Evolutionary conservation across 331 rosid species (phyloP), one percentile per base, ranked within the genome.

Genomic region (Saraca asoca): DNA sequence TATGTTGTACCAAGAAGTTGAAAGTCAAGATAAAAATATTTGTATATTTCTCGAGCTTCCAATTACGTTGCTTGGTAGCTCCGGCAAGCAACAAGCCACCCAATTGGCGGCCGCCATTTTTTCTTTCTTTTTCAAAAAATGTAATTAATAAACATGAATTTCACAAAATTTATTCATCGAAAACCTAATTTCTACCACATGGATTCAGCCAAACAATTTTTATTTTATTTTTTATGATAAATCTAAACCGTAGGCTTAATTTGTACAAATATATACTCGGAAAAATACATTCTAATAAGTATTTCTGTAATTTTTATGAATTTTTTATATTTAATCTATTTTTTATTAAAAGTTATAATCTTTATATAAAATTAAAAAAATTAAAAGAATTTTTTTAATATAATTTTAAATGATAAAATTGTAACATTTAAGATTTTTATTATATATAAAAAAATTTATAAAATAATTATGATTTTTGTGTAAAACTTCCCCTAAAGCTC

Each of bases 81-180:
- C 84, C 85, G 85, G 87, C 90, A 88, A 82, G 91, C 76, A 86
- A 80, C 89, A 49, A 85, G 79, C 76, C 66, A 80, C 59, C 82
- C 77, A 75, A 12, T 71, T 56, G 79, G 83, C 78, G 71, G 84
- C 82, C 74, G 62, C 81, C 81, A 75, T 75, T 41, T 29, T 45
- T 58, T 58, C 31, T 24, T 24, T 66, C 51, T 35, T 41, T 66
- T 45, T 29, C 24, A 73, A 49, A 39, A 58, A 15, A 34, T 12
- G 42, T 54, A 69, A 0, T 7, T 39, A 38, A 39, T 12, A 44
- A 48, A 62, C 78, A 81, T 58, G 48, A 80, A 35, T 71, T 81
- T 85, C 73, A 75, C 61, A 71, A 81, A 72, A 19, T 58, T 34
- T 51, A 14, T 54, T 18, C 31, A 18, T 80, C 34, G 37, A 68